A percentile compares a stretch with the other conserved stretches of the same genome.
Conservation (phyloP, 306 rosid genomes). For the Senna siamea region DNA sequence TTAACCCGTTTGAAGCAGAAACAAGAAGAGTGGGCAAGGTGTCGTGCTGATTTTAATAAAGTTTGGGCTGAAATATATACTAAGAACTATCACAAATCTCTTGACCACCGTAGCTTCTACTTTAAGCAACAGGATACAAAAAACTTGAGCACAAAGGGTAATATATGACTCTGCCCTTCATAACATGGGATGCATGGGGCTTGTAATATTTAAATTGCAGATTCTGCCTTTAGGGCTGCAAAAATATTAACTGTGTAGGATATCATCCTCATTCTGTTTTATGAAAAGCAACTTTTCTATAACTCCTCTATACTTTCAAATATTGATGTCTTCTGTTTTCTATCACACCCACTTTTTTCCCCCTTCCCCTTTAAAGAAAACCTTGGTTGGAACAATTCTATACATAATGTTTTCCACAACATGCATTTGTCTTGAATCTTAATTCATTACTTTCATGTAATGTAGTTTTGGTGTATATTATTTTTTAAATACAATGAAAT, state of each 20-base stretch:
- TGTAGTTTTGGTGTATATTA: too few species aligned
- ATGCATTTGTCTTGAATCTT: too few species aligned
- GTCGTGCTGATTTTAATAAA: conserved; percentile 91
- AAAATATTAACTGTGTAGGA: conserved; percentile 10
- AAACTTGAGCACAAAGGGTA: conserved; percentile 97
- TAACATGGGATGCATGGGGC: conserved; percentile 18
- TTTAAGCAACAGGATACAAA: conserved; percentile 97
- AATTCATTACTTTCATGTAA: too few species aligned
- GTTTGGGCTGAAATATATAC: conserved; percentile 99
- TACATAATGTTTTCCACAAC: too few species aligned
- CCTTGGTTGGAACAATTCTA: too few species aligned
- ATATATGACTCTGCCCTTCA: conserved; percentile 6
- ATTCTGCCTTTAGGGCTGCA: neutral
- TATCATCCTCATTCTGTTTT: too few species aligned
- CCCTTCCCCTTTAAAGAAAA: too few species aligned
- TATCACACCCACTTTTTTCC: too few species aligned
- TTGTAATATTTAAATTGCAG: conserved; percentile 31
- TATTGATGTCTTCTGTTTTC: too few species aligned
- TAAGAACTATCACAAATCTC: conserved; percentile 96
- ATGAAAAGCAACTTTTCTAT: too few species aligned
- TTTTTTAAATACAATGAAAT: too few species aligned
- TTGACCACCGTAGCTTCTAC: conserved; percentile 99
- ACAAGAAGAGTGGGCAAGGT: conserved; percentile 97
- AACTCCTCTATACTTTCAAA: too few species aligned
- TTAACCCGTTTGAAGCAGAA: conserved; percentile 94